Percentiles rank a stretch among this genome's conserved stretches.
These are phyloP conservation scores for Aspergillus uvarum DNA, from an alignment of 2,329 filamentous ascomycete genomes.

Conservation along the genomic window DNA sequence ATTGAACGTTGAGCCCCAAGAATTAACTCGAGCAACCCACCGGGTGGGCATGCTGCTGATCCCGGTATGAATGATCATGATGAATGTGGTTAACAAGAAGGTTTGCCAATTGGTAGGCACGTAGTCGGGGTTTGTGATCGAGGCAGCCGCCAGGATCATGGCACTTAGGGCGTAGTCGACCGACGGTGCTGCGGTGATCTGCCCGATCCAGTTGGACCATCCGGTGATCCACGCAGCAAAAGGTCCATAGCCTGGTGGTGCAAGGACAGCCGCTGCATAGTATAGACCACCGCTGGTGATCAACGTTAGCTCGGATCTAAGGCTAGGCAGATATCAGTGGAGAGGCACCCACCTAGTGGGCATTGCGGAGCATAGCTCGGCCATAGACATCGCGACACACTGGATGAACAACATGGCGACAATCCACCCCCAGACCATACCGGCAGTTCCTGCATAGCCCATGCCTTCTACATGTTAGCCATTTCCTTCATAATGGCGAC, in stretches of 20 bases:
- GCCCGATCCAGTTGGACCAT: constrained; percentile 70
- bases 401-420: constrained; percentile 71
- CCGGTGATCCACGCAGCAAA: constrained; percentile 68
- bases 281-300: constrained; percentile 63
- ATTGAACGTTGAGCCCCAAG: constrained; percentile 68
- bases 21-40: constrained; percentile 70
- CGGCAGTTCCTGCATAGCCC: constrained; percentile 58
- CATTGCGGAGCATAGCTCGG: constrained; percentile 72
- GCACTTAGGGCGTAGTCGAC: constrained; percentile 66
- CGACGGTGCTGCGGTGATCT: constrained; percentile 65
- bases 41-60: constrained; percentile 71
- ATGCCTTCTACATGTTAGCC: constrained; percentile 32
- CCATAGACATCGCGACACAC: constrained; percentile 67
- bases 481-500: background rate
- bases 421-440: constrained; percentile 76
- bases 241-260: constrained; percentile 64
- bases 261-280: constrained; percentile 70
- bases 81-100: constrained; percentile 64
- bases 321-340: background rate
- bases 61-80: constrained; percentile 66
- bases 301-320: background rate
- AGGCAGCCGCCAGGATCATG: constrained; percentile 70
- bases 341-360: constrained; percentile 55
- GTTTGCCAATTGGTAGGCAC: constrained; percentile 65
- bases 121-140: constrained; percentile 67